Evolutionary conservation across 768 basidiomycete genomes (phyloP), one percentile per base, ranked within the genome.

Genomic region (Coprinopsis strossmayeri): DNA sequence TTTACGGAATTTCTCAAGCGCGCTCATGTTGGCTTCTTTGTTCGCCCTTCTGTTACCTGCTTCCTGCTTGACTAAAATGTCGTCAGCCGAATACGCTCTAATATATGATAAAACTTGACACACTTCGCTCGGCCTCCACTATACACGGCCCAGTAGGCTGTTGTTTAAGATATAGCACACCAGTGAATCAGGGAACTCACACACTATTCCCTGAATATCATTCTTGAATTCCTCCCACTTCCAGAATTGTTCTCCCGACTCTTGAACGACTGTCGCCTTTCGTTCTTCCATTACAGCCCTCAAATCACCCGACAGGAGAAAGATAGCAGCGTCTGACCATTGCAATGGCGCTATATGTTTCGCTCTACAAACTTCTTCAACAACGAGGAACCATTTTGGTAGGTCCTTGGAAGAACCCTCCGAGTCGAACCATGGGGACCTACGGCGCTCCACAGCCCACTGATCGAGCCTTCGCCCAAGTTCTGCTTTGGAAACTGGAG

Each of bases 201-300:
- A 24, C 10, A 48, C 17, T 3, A 40, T 38, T 12, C 38, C 18
- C 11, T 3, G 15, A 24, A 48, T 41, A 23, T 48, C 47, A 12
- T 41, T 34, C 27, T 48, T 48, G 26, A 48, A 48, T 10, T 41
- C 38, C 1, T 27, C 38, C 47, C 47, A 48, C 3, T 9, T 28
- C 47, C 47, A 48, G 20, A 24, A 38, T 23, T 12, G 17, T 4
- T 38, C 5, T 10, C 3, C 3, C 10, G 47, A 28, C n/a, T 30
- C 20, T 20, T 48, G 38, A 13, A 48, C n/a, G 39, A 28, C 40
- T 20, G 28, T 26, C 25, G 20, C 1, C 39, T n/a, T n/a, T 17
- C 27, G 21, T 34, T 48, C 47, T 18, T 32, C 37, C 47, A 48
- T 48, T 3, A 30, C 47, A 13, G 30, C 23, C 18, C n/a, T 26